Conservation (phyloP, 2,329 filamentous ascomycete species). For the Botrytis tulipae region DNA sequence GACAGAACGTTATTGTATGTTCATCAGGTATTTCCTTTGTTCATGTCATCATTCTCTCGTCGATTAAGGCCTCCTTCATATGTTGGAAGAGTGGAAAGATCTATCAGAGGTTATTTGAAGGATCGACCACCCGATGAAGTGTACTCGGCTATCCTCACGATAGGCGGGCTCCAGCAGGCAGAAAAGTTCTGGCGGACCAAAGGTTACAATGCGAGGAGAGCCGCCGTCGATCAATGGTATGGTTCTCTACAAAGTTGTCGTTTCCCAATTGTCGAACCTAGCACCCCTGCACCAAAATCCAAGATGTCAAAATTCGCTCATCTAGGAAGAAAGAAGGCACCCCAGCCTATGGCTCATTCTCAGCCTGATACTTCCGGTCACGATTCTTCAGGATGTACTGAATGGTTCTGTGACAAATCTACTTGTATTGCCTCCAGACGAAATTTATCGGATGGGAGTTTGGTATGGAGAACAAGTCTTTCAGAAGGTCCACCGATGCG, state of each 20-base stretch:
- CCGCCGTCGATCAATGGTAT: slow-evolving; percentile 61
- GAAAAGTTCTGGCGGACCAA: slow-evolving; percentile 66
- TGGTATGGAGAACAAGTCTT: slow-evolving; percentile 59
- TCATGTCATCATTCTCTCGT: slow-evolving; percentile 63
- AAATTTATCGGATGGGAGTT: slow-evolving; percentile 39
- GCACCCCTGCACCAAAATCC: slow-evolving; percentile 44
- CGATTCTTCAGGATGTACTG: slow-evolving; percentile 33
- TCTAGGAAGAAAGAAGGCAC: slow-evolving; percentile 55
- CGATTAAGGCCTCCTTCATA: slow-evolving; percentile 63
- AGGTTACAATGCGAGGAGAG: slow-evolving; percentile 59
- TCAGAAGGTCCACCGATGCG: slow-evolving; percentile 63
- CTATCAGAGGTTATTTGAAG: slow-evolving; percentile 61
- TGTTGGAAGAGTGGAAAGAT: slow-evolving; percentile 60
- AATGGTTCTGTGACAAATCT: slow-evolving; percentile 40
- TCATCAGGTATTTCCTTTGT: slow-evolving; percentile 62
- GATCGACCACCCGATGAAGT: slow-evolving; percentile 63
- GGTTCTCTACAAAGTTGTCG: slow-evolving; percentile 49
- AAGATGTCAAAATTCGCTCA: slow-evolving; percentile 48
- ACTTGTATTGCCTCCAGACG: slow-evolving; percentile 32
- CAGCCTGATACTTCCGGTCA: slow-evolving; percentile 26
- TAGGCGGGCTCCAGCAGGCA: slow-evolving; percentile 62
- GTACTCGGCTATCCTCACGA: slow-evolving; percentile 57
- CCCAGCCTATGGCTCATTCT: slow-evolving; percentile 15
- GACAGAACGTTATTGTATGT: slow-evolving; percentile 60
- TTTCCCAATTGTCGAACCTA: slow-evolving; percentile 33